These are phyloP conservation scores for Symbiodinium natans DNA, from an alignment of 73 alveolate genomes.

Conservation along the genomic window DNA sequence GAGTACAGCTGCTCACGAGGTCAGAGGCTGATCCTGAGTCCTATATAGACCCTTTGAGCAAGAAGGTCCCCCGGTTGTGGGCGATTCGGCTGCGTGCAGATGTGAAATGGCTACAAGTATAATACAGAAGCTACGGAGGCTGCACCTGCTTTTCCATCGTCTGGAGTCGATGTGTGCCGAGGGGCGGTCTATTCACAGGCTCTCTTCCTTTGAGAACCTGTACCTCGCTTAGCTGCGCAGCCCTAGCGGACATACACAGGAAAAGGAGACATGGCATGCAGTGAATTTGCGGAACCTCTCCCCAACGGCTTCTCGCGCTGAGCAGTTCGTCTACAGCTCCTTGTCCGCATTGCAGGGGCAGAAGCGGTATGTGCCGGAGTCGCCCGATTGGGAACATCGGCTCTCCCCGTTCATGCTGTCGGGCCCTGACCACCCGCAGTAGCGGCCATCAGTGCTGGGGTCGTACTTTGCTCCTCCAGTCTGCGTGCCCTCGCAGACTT, in stretches of 20 bases:
- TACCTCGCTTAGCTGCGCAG: neutral
- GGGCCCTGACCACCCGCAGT: conserved; percentile 83
- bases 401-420: conserved; percentile 34
- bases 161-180: neutral
- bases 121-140: too few relatives aligned
- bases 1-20: too few relatives aligned
- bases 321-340: neutral
- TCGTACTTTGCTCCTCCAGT: conserved; percentile 76
- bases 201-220: neutral
- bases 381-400: conserved; percentile 35
- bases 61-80: neutral
- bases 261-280: neutral
- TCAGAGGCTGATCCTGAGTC: conserved; percentile 7
- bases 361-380: conserved; percentile 83
- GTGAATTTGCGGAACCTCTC: neutral
- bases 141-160: neutral
- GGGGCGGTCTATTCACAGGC: neutral
- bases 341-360: conserved; percentile 62
- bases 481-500: conserved; percentile 75
- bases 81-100: too few relatives aligned
- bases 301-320: conserved; percentile 11
- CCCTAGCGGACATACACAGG: neutral
- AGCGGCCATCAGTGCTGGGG: conserved; percentile 85
- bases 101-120: too few relatives aligned
- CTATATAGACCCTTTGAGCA: neutral